Evolutionary conservation across 345 rosid genomes (phyloP), one percentile per base, ranked within the genome.

Genomic region (Euphorbia pulcherrima): DNA sequence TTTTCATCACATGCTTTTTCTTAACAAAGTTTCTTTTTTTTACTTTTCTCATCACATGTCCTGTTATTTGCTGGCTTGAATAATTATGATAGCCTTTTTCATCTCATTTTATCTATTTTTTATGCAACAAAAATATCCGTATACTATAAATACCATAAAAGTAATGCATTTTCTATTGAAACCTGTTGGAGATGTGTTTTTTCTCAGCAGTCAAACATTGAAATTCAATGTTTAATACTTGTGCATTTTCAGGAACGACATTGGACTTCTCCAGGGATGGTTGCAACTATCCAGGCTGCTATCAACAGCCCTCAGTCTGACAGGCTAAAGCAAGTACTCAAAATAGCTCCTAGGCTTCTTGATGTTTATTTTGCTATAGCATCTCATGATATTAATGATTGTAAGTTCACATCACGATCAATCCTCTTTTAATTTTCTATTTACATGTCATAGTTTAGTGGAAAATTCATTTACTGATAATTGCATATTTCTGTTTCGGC

Each of bases 221-320:
- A n/a, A n/a, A n/a, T 28, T 48, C 18, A 52, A 51, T 20, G 29
- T 54, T 44, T 39, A 21, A 29, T 63, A 29, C n/a, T 58, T 66
- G 46, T 64, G 72, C 60, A 75, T 9, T 69, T 80, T 81, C 88
- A 93, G 97, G 95, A 89, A 65, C 84, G 97, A 46, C 97, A 84
- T 67, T 84, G 95, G 78, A 73, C 89, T 68, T 89, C 97, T 68
- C 95, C 92, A 39, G 81, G 86, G 28, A 77, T 94, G 78, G 78
- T 83, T 67, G 81, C 95, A 58, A 83, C 88, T 14, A 56, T 94
- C 50, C 97, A 90, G 73, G 88, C 96, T 74, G 87, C 92, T 73
- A 79, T 82, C 8, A 88, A 80, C 75, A 79, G 76, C 70, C 85
- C 81, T 72, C 84, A 59, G 72, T 87, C 97, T 68, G 91, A 91